Base-by-base conservation (phyloP, 2,329 filamentous ascomycete species). In the Penicillium sp. region DNA sequence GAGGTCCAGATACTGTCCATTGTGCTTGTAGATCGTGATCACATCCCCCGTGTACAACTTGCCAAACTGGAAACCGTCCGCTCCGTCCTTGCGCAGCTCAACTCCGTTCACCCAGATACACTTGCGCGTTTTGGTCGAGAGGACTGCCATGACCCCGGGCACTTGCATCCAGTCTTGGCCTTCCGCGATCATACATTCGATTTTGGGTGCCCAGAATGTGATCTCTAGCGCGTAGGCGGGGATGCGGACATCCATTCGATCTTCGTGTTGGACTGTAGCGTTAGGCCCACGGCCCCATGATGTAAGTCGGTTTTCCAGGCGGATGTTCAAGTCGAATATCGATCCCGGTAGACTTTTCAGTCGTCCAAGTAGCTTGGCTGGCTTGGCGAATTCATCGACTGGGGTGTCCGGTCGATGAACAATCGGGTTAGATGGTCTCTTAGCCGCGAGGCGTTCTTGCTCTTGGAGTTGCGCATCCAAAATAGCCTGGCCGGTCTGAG, bases 221-320 rank as follows among this genome's bases (percentile, higher is more conserved):
- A 97, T 78, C 65, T 90, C 88, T 63, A 96, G 85, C 0, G 90
- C 91, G 59, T 87, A 87, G 68, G 93, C 93, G 1, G 92, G 91
- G 31, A 97, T 85, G 14, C 87, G 87, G 2, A 79, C 81, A 61
- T 97, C 91, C 21, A 77, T 75, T 26, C 72, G 76, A 44, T 87
- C 78, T 1, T 82, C 73, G 65, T 92, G 90, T 2, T 87, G 78
- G 26, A 87, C 74, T 0, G 88, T 93, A 64, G 91, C 92, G 18
- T 81, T 78, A 1, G 75, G 77, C 0, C 84, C 83, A 23, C 93
- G 86, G 26, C 93, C 93, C 86, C 91, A 97, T 0, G 87, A 88
- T 0, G 87, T 85, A 61, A 90, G 75, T 3, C 86, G 84, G 36
- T 85, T 81, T 10, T 85, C 84, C 13, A 97, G 77, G 29, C 82